Evolutionary conservation across 2,329 filamentous ascomycete genomes (phyloP).

Genomic region (Nannizziopsis barbatae): DNA sequence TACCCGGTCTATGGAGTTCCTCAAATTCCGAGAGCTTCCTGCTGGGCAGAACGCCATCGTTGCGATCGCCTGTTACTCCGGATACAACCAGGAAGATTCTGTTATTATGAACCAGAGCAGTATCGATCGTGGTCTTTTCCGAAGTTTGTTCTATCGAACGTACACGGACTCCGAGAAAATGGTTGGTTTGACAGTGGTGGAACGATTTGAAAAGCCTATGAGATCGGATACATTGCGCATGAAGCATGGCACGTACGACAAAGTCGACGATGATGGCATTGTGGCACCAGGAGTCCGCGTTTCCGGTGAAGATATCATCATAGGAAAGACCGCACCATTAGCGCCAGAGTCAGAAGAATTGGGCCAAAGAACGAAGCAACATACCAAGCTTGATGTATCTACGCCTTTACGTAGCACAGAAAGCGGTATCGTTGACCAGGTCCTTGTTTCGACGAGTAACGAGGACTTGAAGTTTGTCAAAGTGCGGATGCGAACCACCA

Average conservation of each 20-base stretch:
- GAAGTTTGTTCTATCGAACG: conserved; percentile 93
- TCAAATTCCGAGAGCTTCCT: conserved; percentile 94
- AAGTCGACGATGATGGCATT: conserved; percentile 92
- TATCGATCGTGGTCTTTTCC: conserved; percentile 93
- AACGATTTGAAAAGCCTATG: conserved; percentile 91
- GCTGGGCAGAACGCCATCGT: conserved; percentile 98
- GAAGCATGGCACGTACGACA: conserved; percentile 94
- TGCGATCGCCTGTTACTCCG: conserved; percentile 92
- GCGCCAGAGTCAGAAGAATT: conserved; percentile 86
- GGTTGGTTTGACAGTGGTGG: conserved; percentile 83
- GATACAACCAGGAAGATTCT: conserved; percentile 99
- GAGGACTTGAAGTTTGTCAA: conserved; percentile 95
- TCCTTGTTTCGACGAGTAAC: conserved; percentile 85
- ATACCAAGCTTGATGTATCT: conserved; percentile 90
- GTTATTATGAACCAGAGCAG: conserved; percentile 99
- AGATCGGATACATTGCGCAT: conserved; percentile 77
- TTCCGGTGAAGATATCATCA: conserved; percentile 96
- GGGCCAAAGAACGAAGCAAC: conserved; percentile 77
- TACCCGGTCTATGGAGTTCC: conserved; percentile 94
- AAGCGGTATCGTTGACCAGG: conserved; percentile 89
- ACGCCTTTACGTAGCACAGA: conserved; percentile 91
- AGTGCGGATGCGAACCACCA: conserved; percentile 91
- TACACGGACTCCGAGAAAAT: conserved; percentile 97
- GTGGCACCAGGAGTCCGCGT: conserved; percentile 89
- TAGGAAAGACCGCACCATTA: conserved; percentile 94